phyloP scores from a whole-genome alignment of 2,329 filamentous ascomycete species.

The Botryotinia convoluta region DNA sequence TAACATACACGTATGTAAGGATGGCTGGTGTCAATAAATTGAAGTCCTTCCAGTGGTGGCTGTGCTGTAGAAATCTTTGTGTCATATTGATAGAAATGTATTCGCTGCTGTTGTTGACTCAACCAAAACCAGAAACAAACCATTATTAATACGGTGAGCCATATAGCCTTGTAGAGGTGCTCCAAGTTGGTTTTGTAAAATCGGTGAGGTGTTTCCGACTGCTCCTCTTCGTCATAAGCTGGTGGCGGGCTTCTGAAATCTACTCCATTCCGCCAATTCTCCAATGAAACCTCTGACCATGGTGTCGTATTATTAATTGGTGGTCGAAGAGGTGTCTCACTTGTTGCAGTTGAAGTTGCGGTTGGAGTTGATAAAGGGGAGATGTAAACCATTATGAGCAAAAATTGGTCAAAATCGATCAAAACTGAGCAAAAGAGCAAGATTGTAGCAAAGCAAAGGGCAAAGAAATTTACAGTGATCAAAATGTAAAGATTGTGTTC shows the following conservation, averaged over 20 bases:
- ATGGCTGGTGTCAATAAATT: slow-evolving; percentile 30
- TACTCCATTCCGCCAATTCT: slow-evolving; percentile 22
- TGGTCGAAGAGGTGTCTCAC: slow-evolving; percentile 17
- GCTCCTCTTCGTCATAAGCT: slow-evolving; percentile 8
- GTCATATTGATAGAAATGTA: slow-evolving; percentile 13
- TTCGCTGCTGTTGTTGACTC: slow-evolving; percentile 1
- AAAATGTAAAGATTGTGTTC: background rate
- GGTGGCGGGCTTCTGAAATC: slow-evolving; percentile 16
- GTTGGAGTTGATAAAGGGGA: slow-evolving; percentile 22
- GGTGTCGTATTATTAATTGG: slow-evolving; percentile 23
- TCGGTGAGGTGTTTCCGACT: background rate
- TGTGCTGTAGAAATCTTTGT: background rate
- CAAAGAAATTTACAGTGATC: slow-evolving; percentile 4
- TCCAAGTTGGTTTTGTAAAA: slow-evolving; percentile 1
- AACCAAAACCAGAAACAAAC: slow-evolving; percentile 28
- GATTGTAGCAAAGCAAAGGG: slow-evolving; percentile 8
- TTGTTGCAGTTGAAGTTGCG: slow-evolving; percentile 8
- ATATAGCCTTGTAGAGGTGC: slow-evolving; percentile 10
- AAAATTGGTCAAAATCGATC: slow-evolving; percentile 14
- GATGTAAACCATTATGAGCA: slow-evolving; percentile 23
- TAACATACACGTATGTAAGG: slow-evolving; percentile 28
- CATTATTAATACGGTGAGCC: slow-evolving; percentile 35
- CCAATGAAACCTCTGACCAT: slow-evolving; percentile 28
- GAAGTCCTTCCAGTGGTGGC: slow-evolving; percentile 24
- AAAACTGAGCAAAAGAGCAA: slow-evolving; percentile 16